phyloP scores from a whole-genome alignment of 768 basidiomycete genomes.

The Collybiopsis luxurians region DNA sequence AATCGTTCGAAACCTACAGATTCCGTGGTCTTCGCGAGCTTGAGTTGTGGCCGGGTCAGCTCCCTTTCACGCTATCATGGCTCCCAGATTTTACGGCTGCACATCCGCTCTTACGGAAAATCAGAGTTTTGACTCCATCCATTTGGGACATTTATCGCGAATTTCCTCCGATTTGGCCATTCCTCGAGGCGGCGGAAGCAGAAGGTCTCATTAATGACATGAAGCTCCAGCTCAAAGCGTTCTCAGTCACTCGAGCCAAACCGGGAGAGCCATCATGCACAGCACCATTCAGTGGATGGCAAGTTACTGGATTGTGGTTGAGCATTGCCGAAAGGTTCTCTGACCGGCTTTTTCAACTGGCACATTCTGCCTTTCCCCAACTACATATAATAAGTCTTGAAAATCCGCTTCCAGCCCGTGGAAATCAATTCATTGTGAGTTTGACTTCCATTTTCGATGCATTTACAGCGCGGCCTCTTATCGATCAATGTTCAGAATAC shows the following conservation, averaged over 20 bases:
- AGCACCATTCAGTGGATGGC: neutral
- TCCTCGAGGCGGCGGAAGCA: neutral
- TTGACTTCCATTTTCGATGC: neutral
- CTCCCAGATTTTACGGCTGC: neutral
- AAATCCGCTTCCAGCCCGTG: neutral
- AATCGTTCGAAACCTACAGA: neutral
- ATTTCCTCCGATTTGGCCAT: neutral
- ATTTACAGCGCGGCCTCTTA: too few relatives aligned
- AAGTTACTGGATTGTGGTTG: conserved; percentile 1
- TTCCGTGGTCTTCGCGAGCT: neutral
- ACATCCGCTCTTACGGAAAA: neutral
- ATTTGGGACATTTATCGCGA: neutral
- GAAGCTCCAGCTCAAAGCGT: neutral
- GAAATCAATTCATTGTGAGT: neutral
- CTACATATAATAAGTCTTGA: neutral
- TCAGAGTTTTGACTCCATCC: neutral
- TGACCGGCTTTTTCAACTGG: neutral
- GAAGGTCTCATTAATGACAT: neutral
- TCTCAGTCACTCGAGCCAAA: neutral
- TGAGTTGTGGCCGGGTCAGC: neutral
- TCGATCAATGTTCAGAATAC: neutral
- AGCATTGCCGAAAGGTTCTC: neutral
- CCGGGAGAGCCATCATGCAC: neutral
- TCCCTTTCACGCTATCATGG: neutral
- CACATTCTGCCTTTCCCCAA: neutral